Conservation (phyloP, 2,329 filamentous ascomycete genomes). For the Aspergillus aculeatinus region DNA sequence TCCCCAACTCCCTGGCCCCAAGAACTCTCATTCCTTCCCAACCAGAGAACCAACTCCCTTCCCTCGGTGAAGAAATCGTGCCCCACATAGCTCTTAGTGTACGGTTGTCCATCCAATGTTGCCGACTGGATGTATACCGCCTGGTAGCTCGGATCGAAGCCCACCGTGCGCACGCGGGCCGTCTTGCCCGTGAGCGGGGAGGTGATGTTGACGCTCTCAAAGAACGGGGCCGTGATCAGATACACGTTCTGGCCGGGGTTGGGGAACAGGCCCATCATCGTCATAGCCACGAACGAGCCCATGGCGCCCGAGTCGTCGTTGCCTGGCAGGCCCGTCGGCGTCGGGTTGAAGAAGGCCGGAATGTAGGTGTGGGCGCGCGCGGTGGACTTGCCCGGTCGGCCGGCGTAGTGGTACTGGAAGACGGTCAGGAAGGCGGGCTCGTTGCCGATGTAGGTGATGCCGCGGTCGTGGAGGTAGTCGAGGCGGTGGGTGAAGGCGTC, state of each 20-base stretch:
- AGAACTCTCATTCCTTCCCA: constrained; percentile 60
- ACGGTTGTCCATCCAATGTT: constrained; percentile 60
- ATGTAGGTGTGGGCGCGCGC: constrained; percentile 63
- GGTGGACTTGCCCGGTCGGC: constrained; percentile 55
- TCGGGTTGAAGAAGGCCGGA: constrained; percentile 59
- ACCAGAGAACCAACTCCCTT: constrained; percentile 60
- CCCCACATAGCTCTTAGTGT: constrained; percentile 64
- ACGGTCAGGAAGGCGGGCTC: constrained; percentile 63
- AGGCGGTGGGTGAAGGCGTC: constrained; percentile 58
- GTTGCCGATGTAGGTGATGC: constrained; percentile 66
- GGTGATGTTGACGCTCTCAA: constrained; percentile 59
- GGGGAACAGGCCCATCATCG: constrained; percentile 69
- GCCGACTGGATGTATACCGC: constrained; percentile 67
- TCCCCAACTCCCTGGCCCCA: constrained; percentile 64
- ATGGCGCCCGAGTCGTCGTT: constrained; percentile 71
- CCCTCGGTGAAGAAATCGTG: constrained; percentile 69
- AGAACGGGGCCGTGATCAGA: constrained; percentile 66
- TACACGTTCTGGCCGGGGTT: constrained; percentile 68
- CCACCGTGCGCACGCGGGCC: constrained; percentile 57
- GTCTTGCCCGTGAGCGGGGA: constrained; percentile 59
- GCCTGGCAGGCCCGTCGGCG: constrained; percentile 59
- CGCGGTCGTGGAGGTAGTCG: constrained; percentile 62
- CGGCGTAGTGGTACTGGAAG: constrained; percentile 69
- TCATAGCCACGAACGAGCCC: constrained; percentile 64
- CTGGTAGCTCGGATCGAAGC: constrained; percentile 58